phyloP scores from a whole-genome alignment of 345 rosid species.

The Sonneratia alba region DNA sequence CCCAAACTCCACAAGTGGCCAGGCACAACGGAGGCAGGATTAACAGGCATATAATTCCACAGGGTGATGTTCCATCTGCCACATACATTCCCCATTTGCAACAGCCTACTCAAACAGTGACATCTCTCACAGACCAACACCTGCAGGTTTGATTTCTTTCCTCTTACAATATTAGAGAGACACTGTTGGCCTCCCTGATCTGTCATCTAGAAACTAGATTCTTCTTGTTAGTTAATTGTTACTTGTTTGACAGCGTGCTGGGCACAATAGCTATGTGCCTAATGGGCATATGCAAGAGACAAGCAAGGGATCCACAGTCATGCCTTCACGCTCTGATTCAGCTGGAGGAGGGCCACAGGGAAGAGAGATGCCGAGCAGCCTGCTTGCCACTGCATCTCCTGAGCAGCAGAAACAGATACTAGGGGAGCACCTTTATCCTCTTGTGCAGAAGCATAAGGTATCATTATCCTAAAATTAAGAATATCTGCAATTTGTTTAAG shows the following conservation, averaged over 20 bases:
- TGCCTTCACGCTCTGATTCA: slow-evolving; percentile 19
- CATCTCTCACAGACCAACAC: slow-evolving; percentile 36
- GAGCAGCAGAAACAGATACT: slow-evolving; percentile 55
- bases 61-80: slow-evolving; percentile 23
- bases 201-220: neutral
- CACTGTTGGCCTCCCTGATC: neutral
- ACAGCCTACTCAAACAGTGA: slow-evolving; percentile 25
- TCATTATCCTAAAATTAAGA: neutral
- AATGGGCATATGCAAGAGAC: slow-evolving; percentile 33
- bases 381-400: slow-evolving; percentile 48
- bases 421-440: slow-evolving; percentile 57
- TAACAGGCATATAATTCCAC: slow-evolving; percentile 31
- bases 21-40: slow-evolving; percentile 41
- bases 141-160: slow-evolving; percentile 33
- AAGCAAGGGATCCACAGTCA: slow-evolving; percentile 26
- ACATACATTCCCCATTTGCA: slow-evolving; percentile 35
- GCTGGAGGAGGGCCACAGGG: slow-evolving; percentile 24
- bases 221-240: neutral
- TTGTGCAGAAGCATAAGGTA: slow-evolving; percentile 56
- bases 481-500: neutral
- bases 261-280: slow-evolving; percentile 28
- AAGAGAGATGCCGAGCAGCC: slow-evolving; percentile 40
- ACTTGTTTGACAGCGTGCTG: slow-evolving; percentile 18
- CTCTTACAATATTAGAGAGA: neutral
- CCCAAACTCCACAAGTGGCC: slow-evolving; percentile 31